A percentile compares a stretch with the other conserved stretches of the same genome.
Conservation (phyloP, 768 basidiomycete genomes). For the Leccinum fibrillosum region DNA sequence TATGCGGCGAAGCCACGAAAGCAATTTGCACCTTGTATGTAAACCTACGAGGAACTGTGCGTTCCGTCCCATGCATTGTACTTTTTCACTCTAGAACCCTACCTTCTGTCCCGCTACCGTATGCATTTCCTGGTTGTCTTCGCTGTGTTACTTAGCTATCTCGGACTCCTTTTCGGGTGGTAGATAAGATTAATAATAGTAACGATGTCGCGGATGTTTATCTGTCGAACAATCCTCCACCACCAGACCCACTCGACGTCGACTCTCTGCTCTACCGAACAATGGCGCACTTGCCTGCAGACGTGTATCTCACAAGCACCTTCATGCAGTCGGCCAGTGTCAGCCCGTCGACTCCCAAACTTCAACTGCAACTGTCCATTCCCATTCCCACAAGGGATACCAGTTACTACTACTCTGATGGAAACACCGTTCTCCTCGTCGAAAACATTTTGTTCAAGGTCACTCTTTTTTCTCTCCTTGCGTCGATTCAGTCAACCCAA, state of each 20-base stretch:
- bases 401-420: constrained; percentile 39
- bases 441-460: constrained; percentile 51
- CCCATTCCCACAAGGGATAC: constrained; percentile 36
- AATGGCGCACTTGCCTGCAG: constrained; percentile 31
- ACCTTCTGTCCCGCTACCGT: constrained; percentile 13
- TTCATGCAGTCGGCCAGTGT: constrained; percentile 33
- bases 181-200: constrained; percentile 11
- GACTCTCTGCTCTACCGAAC: constrained; percentile 13
- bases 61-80: constrained; percentile 23
- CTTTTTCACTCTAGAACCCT: constrained; percentile 19
- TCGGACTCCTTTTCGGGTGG: constrained; percentile 5
- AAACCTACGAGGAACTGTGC: constrained; percentile 22
- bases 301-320: constrained; percentile 30
- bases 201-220: constrained; percentile 6
- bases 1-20: constrained; percentile 25
- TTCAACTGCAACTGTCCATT: constrained; percentile 31
- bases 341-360: constrained; percentile 34
- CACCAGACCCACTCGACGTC: constrained; percentile 9
- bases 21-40: constrained; percentile 30
- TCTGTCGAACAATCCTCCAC: constrained; percentile 14
- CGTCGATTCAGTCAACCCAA: constrained; percentile 20
- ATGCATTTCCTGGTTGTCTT: constrained; percentile 24
- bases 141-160: constrained; percentile 24
- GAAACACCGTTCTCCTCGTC: constrained; percentile 42
- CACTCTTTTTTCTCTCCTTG: constrained; percentile 5